Evolutionary conservation across 768 basidiomycete species (phyloP).

Genomic region (Hebeloma cylindrosporum): DNA sequence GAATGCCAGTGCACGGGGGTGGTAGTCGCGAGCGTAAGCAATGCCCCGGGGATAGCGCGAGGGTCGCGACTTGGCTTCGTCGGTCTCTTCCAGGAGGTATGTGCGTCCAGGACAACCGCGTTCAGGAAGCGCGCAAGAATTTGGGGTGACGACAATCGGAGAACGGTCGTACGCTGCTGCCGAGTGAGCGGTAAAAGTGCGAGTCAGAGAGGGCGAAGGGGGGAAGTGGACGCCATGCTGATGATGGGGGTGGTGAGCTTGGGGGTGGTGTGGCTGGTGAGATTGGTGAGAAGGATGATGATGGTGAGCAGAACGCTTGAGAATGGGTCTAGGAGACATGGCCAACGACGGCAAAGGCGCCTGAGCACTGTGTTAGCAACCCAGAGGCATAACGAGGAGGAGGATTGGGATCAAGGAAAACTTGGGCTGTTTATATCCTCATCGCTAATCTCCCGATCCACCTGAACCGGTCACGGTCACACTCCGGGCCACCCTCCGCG

Average conservation of each 20-base stretch:
- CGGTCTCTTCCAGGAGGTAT: constrained; percentile 54
- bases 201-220: constrained; percentile 51
- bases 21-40: constrained; percentile 38
- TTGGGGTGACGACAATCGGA: constrained; percentile 72
- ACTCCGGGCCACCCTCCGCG: neutral
- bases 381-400: constrained; percentile 20
- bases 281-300: constrained; percentile 25
- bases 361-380: constrained; percentile 62
- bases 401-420: constrained; percentile 4
- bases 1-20: constrained; percentile 42
- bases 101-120: constrained; percentile 76
- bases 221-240: constrained; percentile 48
- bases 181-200: constrained; percentile 53
- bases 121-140: constrained; percentile 74
- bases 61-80: too few relatives aligned
- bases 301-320: constrained; percentile 45
- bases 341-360: constrained; percentile 25
- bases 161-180: constrained; percentile 74
- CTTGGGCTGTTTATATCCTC: constrained; percentile 4
- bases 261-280: constrained; percentile 26
- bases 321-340: constrained; percentile 54
- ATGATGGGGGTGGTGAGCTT: constrained; percentile 25
- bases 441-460: constrained; percentile 11
- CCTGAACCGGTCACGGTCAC: constrained; percentile 7
- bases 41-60: constrained; percentile 19